Percentiles rank a stretch among this genome's conserved stretches.
phyloP scores from a whole-genome alignment of 2,329 filamentous ascomycete genomes.

The Diaporthe citriasiana region DNA sequence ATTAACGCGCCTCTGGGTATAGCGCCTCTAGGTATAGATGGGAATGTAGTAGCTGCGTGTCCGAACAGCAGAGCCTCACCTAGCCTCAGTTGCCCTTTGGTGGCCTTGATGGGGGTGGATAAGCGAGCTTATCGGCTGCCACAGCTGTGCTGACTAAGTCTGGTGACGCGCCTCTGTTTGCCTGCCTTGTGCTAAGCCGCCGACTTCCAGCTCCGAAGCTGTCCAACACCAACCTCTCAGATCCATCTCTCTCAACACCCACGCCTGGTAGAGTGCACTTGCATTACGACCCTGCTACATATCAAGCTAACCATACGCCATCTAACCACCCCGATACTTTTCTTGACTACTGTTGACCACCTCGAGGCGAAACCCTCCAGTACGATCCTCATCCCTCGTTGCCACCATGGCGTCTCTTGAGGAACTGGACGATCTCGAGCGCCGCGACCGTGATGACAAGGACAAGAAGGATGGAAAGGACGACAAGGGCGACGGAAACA shows the following conservation, averaged over 20 bases:
- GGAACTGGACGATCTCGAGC: constrained; percentile 91
- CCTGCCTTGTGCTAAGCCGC: constrained; percentile 31
- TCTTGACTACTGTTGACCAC: not conserved
- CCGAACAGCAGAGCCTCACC: not conserved
- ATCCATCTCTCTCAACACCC: not conserved
- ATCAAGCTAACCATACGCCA: not conserved
- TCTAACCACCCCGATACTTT: not conserved
- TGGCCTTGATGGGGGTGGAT: not conserved
- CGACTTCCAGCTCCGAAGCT: constrained; percentile 31
- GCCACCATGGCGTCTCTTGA: constrained; percentile 87
- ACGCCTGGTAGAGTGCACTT: constrained; percentile 14
- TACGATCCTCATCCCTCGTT: not conserved
- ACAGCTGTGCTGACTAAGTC: constrained; percentile 28
- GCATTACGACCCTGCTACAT: not conserved
- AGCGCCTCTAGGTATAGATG: not conserved
- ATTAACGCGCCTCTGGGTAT: too few relatives aligned
- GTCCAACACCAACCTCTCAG: constrained; percentile 21
- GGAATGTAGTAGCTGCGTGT: not conserved
- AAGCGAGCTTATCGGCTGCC: constrained; percentile 16
- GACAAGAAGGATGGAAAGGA: constrained; percentile 57
- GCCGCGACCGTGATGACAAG: constrained; percentile 81
- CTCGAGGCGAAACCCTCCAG: not conserved
- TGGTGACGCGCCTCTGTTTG: constrained; percentile 35
- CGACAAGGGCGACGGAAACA: constrained; percentile 68
- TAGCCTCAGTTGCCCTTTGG: not conserved